Evolutionary conservation across 1,139 yeast genomes (phyloP), one percentile per base, ranked within the genome.

Genomic region (Saccharomycopsis crataegensis): DNA sequence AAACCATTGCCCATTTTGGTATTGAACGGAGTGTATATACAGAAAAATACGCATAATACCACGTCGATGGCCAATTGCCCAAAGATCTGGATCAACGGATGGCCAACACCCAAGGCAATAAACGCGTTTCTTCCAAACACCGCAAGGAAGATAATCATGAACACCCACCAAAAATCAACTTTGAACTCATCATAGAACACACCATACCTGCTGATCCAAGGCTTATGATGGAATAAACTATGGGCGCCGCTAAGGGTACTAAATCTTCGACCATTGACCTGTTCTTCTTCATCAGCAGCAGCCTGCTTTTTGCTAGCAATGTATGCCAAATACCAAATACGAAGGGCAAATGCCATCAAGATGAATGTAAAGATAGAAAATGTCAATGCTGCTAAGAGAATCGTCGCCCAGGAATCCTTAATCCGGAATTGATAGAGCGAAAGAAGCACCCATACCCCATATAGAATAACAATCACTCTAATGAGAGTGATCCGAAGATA

Each of bases 151-250:
- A 60, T 50, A 4, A 65, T 61, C 14, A 67, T 60, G 52, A 67
- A 67, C 45, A 63, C 62, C 70, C 70, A 67, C 70, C 70, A 67
- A 54, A 59, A 65, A 49, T 58, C 54, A 43, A 63, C 58, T 54
- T 61, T 60, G 57, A 62, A 67, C 57, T 65, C 67, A 53, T 67
- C 69, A 51, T 67, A 67, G 48, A 67, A 63, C 5, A 67, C 61
- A 6, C 70, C 70, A 49, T 66, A 67, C 49, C 61, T 60, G 7
- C 61, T 58, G 42, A 63, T 59, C 65, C 67, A 66, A 6, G 68
- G 69, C 52, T 67, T 62, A 60, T 67, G 65, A 22, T 51, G 51
- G 50, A 64, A 67, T 16, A 67, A 54, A 33, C 57, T 57, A 38
- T 63, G 62, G 6, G 63, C 51, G 5, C 66, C 67, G 5, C 43